Evolutionary conservation across 257 asterid genomes (phyloP), one percentile per base, ranked within the genome.

Genomic region (Rubia yunnanensis): DNA sequence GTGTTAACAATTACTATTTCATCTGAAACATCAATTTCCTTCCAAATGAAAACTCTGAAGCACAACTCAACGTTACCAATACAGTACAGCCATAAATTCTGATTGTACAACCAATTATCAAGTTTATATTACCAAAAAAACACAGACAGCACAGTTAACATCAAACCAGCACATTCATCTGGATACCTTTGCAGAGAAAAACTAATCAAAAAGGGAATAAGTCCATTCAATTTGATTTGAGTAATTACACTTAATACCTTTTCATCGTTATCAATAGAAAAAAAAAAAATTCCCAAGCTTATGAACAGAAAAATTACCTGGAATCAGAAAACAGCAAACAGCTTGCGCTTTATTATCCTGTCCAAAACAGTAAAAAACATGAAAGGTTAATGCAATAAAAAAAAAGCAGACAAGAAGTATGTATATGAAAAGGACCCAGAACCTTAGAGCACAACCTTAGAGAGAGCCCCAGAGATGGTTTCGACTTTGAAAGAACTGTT

Each of bases 361-460:
- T n/a, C n/a, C n/a, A n/a, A n/a, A n/a, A n/a, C n/a, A n/a, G n/a
- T n/a, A n/a, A n/a, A n/a, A n/a, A n/a, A n/a, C n/a, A n/a, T n/a
- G n/a, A n/a, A n/a, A n/a, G n/a, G n/a, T n/a, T n/a, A n/a, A n/a
- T n/a, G n/a, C n/a, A n/a, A 41, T n/a, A 31, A 32, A 7, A 14
- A 6, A n/a, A 60, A 32, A 7, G 23, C 1, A 0, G 18, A 18
- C 15, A 39, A 24, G 27, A 13, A 27, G 15, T 27, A 27, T 63
- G 52, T 36, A 28, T 24, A 27, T 44, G 56, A 63, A 63, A 63
- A n/a, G 41, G n/a, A n/a, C n/a, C n/a, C n/a, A n/a, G n/a, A n/a
- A n/a, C n/a, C n/a, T n/a, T n/a, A n/a, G n/a, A n/a, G n/a, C 13
- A 20, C 39, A 27, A n/a, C 17, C n/a, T 41, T 27, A 26, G 38